Conservation (phyloP, 169 alveolate genomes). For the Plasmodium knowlesi region DNA sequence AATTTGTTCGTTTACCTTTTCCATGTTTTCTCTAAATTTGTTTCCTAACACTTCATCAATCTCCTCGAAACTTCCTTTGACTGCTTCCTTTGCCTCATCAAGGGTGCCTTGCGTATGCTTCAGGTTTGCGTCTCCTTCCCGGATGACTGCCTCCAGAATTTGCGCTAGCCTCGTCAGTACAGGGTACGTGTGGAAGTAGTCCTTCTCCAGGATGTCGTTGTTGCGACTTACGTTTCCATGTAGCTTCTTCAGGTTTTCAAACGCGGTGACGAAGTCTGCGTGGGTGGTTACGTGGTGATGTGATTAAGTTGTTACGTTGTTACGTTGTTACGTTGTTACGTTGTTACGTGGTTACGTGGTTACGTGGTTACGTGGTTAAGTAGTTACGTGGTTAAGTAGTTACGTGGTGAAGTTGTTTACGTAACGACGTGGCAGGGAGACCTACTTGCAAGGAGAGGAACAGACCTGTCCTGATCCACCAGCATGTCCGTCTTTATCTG, state of each 20-base stretch:
- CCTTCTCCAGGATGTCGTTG: neutral
- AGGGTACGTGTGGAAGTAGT: constrained; percentile 27
- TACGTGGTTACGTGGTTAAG: too few species aligned
- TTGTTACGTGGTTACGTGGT: too few species aligned
- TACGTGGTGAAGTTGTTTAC: neutral
- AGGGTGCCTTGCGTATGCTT: neutral
- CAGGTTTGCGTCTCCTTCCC: neutral
- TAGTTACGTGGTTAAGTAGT: neutral
- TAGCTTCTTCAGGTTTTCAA: constrained; percentile 5
- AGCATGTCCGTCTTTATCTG: neutral
- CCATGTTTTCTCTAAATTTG: neutral
- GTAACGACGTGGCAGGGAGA: too few species aligned
- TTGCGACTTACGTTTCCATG: neutral
- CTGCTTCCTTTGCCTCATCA: neutral
- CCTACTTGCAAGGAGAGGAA: constrained; percentile 29
- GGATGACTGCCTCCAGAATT: neutral
- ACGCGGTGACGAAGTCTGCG: neutral
- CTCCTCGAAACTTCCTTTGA: neutral
- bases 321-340: too few species aligned
- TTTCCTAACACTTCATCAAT: neutral
- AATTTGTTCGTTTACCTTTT: neutral
- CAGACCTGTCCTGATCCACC: neutral
- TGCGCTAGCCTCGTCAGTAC: neutral
- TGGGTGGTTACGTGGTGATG: neutral
- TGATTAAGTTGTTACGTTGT: too few species aligned